Evolutionary conservation across 2,329 filamentous ascomycete species (phyloP).

Genomic region (Phyllosticta citriasiana): DNA sequence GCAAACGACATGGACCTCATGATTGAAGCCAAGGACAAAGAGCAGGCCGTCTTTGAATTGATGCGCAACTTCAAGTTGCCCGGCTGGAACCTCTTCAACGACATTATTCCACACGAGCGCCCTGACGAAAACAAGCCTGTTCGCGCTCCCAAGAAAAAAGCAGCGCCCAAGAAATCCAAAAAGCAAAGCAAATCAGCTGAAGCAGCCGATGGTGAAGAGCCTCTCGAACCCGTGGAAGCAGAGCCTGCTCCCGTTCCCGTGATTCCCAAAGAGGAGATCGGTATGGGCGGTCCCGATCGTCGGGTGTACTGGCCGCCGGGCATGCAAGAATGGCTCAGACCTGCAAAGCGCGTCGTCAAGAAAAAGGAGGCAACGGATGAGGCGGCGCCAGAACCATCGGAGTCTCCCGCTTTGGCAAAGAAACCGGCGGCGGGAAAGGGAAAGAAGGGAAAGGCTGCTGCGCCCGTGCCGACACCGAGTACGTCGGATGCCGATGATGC

Average conservation of each 20-base stretch:
- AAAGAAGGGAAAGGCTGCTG: slow-evolving; percentile 16
- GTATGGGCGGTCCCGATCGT: slow-evolving; percentile 74
- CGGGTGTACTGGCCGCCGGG: slow-evolving; percentile 86
- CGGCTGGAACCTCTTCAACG: slow-evolving; percentile 64
- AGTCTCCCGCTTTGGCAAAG: slow-evolving; percentile 24
- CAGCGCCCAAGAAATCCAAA: slow-evolving; percentile 35
- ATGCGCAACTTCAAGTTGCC: slow-evolving; percentile 83
- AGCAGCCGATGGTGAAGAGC: slow-evolving; percentile 31
- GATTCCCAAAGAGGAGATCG: slow-evolving; percentile 58
- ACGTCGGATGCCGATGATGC: slow-evolving; percentile 12
- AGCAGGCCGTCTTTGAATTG: slow-evolving; percentile 89
- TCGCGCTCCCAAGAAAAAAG: slow-evolving; percentile 30
- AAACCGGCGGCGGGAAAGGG: slow-evolving; percentile 15
- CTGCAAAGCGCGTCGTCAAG: slow-evolving; percentile 61
- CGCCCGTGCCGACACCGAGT: slow-evolving; percentile 34
- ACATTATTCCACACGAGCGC: slow-evolving; percentile 67
- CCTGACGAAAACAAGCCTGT: slow-evolving; percentile 59
- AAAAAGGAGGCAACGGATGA: slow-evolving; percentile 33
- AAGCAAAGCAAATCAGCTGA: slow-evolving; percentile 27
- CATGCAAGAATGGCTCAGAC: slow-evolving; percentile 82
- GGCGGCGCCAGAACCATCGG: background rate
- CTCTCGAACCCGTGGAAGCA: slow-evolving; percentile 28
- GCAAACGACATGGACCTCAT: slow-evolving; percentile 83
- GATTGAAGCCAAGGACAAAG: slow-evolving; percentile 98
- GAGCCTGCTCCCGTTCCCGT: slow-evolving; percentile 23